Conservation (phyloP, 2,329 filamentous ascomycete species). For the Epichloe uncinata region DNA sequence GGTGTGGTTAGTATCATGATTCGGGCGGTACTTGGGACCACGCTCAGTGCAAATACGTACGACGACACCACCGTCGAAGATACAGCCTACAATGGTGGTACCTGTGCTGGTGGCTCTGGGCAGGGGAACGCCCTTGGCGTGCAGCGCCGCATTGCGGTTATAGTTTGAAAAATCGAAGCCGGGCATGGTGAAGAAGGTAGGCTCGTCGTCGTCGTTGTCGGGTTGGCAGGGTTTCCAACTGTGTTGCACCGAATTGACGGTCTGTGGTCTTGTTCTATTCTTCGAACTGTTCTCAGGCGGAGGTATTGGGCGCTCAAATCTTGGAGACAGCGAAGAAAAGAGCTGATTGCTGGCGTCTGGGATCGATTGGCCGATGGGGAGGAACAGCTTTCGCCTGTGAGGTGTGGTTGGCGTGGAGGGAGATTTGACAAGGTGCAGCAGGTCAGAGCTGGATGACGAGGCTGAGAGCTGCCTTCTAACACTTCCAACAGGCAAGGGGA, state of each 20-base stretch:
- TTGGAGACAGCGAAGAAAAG: not conserved
- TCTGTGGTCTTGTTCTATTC: not conserved
- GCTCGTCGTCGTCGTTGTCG: constrained; percentile 4
- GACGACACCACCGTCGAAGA: constrained; percentile 93
- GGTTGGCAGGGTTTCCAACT: not conserved
- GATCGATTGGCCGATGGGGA: not conserved
- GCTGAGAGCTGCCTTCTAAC: constrained; percentile 36
- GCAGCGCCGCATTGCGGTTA: constrained; percentile 94
- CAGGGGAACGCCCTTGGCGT: constrained; percentile 85
- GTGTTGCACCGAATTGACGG: constrained; percentile 2
- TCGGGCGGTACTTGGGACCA: not conserved
- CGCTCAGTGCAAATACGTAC: constrained; percentile 34
- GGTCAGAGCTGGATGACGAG: constrained; percentile 37
- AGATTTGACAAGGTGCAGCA: not conserved
- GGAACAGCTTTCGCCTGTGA: not conserved
- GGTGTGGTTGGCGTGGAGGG: constrained; percentile 9
- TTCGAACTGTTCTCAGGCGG: not conserved
- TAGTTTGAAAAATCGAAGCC: constrained; percentile 99
- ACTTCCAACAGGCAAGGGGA: constrained; percentile 17
- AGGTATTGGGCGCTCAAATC: not conserved
- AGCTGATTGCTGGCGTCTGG: not conserved
- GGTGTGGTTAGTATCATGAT: not conserved
- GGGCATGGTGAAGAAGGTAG: constrained; percentile 50
- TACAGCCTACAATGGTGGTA: constrained; percentile 96
- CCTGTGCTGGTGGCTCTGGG: constrained; percentile 97